Base-by-base conservation (phyloP, 2,329 filamentous ascomycete species). In the Trichoderma harzianum region DNA sequence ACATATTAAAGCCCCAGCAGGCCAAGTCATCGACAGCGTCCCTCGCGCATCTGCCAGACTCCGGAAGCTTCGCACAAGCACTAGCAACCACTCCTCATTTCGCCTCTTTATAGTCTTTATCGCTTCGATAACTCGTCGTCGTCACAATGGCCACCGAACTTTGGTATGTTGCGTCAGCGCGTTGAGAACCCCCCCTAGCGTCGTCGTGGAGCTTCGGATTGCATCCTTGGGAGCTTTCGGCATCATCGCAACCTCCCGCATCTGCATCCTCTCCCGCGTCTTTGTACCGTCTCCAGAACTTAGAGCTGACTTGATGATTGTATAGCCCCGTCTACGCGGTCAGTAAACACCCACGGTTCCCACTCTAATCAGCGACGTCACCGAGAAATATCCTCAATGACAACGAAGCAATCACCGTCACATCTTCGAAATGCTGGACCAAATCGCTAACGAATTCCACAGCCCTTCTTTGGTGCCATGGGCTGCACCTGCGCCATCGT, bases 401-500 rank as follows among this genome's bases (percentile, higher is more conserved):
- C 47, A 51, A 24, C 58, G 21, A 47, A 58, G 34, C 10, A 18
- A 65, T 51, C 47, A n/a, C 24, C 21, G 47, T 14, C 18, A n/a
- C 11, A 3, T 18, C 61, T 16, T 62, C 36, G 65, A 53, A n/a
- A 69, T 60, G 21, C 30, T 53, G 24, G 57, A 26, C 24, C 36
- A 28, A 28, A 63, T 64, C 26, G 63, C 72, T 73, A 69, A 73
- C 47, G 5, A 30, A 2, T 55, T 8, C 6, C 10, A 32, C 70
- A 83, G 82, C 81, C 82, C 76, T 83, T 83, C 76, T 83, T 84
- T 74, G 82, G 83, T 47, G 82, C 82, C 58, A 78, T 84, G 73
- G 82, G 82, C 67, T 83, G 82, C 75, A 76, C 79, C 34, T 79
- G 79, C 53, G 82, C 86, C 78, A 87, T 87, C 72, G 81, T 86